phyloP scores from a whole-genome alignment of 208 protist genomes.

The Leishmania mexicana region DNA sequence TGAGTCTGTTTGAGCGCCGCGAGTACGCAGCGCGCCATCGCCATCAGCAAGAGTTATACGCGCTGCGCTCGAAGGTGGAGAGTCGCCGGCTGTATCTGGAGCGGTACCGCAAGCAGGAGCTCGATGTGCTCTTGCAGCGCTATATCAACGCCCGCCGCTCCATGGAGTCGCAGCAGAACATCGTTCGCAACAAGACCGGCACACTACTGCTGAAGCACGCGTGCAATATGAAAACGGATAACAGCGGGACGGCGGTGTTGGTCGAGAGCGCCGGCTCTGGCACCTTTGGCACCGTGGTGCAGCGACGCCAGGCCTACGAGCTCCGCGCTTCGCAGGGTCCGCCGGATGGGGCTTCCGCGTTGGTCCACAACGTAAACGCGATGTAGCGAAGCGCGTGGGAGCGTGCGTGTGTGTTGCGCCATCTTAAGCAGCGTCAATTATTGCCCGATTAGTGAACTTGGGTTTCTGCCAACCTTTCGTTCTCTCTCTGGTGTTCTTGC shows the following conservation, averaged over 20 bases:
- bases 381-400: neutral
- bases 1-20: conserved; percentile 56
- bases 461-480: neutral
- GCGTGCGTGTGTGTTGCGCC: neutral
- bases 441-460: neutral
- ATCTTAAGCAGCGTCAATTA: neutral
- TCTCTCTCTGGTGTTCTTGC: neutral
- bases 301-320: conserved; percentile 57
- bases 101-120: conserved; percentile 79
- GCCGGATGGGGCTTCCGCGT: neutral
- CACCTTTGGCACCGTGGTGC: conserved; percentile 72
- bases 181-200: conserved; percentile 87
- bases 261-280: conserved; percentile 76
- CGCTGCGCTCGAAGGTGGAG: conserved; percentile 77
- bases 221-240: conserved; percentile 82
- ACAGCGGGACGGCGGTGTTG: conserved; percentile 69
- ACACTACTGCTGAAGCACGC: conserved; percentile 87
- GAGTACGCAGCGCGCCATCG: conserved; percentile 67
- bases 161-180: conserved; percentile 88
- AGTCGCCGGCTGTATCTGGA: conserved; percentile 74
- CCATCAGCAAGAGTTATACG: conserved; percentile 85
- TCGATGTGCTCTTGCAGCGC: conserved; percentile 85
- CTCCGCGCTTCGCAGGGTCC: conserved; percentile 12
- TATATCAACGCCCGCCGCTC: conserved; percentile 88
- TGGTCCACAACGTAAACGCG: neutral